phyloP scores from a whole-genome alignment of 2,329 filamentous ascomycete genomes.

The Phialophora chinensis region DNA sequence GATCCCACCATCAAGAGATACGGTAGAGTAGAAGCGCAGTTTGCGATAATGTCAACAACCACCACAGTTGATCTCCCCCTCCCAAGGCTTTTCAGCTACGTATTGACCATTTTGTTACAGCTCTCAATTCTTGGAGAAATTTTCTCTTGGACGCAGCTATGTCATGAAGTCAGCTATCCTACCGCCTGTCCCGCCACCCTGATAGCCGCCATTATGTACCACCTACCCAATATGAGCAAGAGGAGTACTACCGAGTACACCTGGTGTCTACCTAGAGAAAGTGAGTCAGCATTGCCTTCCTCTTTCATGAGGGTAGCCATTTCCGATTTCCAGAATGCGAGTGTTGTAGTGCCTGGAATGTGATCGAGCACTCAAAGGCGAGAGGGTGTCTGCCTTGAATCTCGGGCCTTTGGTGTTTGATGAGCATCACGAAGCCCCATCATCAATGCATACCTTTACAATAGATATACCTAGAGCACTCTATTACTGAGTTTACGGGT shows the following conservation, averaged over 20 bases:
- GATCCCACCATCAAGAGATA: background rate
- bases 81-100: no score
- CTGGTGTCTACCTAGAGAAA: background rate
- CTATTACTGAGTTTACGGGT: background rate
- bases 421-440: background rate
- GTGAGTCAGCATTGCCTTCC: no score
- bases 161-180: background rate
- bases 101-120: no score
- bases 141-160: no score
- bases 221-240: background rate
- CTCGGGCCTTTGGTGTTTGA: background rate
- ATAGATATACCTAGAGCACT: background rate
- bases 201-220: background rate
- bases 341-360: background rate
- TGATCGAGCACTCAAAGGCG: background rate
- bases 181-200: background rate
- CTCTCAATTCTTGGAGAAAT: no score
- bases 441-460: background rate
- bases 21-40: background rate
- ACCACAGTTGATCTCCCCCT: background rate
- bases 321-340: background rate
- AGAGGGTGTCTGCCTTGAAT: background rate
- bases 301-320: no score
- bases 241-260: background rate
- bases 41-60: background rate